Conservation (phyloP, 768 basidiomycete genomes). For the Boletellus emodensis region DNA sequence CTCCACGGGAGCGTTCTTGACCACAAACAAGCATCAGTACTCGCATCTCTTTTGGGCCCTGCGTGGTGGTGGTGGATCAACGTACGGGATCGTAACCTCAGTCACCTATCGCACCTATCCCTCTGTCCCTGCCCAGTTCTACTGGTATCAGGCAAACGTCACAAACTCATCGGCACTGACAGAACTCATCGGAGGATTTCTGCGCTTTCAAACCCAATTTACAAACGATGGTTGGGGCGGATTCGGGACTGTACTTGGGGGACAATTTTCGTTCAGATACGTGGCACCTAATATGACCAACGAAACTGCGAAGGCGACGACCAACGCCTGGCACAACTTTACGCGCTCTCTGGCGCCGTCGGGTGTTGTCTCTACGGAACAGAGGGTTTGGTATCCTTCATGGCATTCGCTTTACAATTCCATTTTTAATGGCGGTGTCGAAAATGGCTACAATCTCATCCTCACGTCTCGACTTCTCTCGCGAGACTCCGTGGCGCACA, state of each 20-base stretch:
- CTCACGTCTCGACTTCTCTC: no score
- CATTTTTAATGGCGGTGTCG: no score
- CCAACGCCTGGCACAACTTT: conserved; percentile 12
- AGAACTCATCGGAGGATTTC: conserved; percentile 32
- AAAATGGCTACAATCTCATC: no score
- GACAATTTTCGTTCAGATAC: conserved; percentile 15
- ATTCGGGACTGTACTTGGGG: conserved; percentile 17
- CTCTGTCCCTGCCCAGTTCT: conserved; percentile 29
- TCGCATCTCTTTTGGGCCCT: conserved; percentile 52
- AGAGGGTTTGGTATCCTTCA: no score
- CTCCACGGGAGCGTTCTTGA: conserved; percentile 37
- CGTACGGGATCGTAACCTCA: conserved; percentile 45
- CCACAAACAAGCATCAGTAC: conserved; percentile 38
- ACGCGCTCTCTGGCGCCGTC: no score
- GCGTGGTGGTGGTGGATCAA: conserved; percentile 48
- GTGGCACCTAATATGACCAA: conserved; percentile 35
- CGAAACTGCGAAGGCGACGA: conserved; percentile 31
- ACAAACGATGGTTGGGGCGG: conserved; percentile 45
- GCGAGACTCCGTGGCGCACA: no score
- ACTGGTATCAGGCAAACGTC: conserved; percentile 5
- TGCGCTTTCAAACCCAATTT: conserved; percentile 33
- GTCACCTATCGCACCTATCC: conserved; percentile 45
- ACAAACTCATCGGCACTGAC: conserved; percentile 26
- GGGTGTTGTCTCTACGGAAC: no score
- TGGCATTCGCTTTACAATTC: no score